phyloP scores from a whole-genome alignment of 164 flowering plant genomes.

The Chimonanthus praecox region DNA sequence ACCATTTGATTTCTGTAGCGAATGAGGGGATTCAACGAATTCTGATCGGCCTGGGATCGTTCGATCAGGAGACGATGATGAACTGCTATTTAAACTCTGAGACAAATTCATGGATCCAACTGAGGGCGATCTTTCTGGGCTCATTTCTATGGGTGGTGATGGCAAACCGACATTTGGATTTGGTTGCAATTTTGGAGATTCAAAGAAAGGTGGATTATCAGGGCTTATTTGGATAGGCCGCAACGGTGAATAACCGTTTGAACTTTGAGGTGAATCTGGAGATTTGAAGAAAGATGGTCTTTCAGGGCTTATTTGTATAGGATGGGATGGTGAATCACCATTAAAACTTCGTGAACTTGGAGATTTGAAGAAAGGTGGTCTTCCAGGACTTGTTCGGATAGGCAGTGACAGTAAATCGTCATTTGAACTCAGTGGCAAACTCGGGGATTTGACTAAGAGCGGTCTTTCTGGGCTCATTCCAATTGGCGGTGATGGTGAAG shows the following conservation, averaged over 20 bases:
- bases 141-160: too few species aligned
- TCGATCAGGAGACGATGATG: too few species aligned
- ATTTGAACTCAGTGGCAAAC: not conserved
- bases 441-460: not conserved
- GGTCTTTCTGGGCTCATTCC: not conserved
- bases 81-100: too few species aligned
- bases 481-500: not conserved
- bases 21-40: not conserved
- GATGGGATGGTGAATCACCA: not conserved
- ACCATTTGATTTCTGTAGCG: not conserved
- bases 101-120: too few species aligned
- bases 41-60: too few species aligned
- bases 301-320: too few species aligned
- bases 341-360: not conserved
- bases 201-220: not conserved
- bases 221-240: too few species aligned
- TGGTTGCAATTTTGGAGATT: too few species aligned
- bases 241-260: conserved; percentile 1
- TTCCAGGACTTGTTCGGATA: too few species aligned
- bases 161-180: too few species aligned
- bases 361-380: not conserved
- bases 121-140: too few species aligned
- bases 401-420: not conserved
- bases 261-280: not conserved
- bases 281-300: not conserved